Conservation (phyloP, 176 grass and related monocot species). For the Oryza australiensis region DNA sequence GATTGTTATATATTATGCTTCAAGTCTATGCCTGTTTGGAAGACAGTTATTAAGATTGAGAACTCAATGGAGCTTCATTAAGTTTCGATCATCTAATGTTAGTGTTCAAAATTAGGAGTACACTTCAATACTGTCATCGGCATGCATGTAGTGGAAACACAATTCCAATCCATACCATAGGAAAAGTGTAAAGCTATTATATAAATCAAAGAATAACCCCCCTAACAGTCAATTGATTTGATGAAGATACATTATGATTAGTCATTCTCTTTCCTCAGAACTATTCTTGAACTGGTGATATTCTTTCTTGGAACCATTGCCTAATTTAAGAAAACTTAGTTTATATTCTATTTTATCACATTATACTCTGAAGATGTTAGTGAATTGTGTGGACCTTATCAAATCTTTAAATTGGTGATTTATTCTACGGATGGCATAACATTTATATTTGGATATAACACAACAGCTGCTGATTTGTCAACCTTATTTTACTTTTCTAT, state of each 20-base stretch:
- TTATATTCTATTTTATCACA: not conserved
- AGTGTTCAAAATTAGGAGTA: not conserved
- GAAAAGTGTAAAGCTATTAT: not conserved
- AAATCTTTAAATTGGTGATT: not conserved
- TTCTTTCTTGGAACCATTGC: not conserved
- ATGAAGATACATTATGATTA: slow-evolving; percentile 8
- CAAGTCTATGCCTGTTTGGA: not conserved
- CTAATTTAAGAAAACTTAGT: not conserved
- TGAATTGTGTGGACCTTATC: not conserved
- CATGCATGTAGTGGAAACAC: not conserved
- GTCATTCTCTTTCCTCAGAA: not conserved
- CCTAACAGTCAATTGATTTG: not conserved
- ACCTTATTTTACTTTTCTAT: slow-evolving; percentile 16
- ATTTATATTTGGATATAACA: not conserved
- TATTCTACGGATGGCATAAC: not conserved
- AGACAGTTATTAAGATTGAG: not conserved
- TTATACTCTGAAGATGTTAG: not conserved
- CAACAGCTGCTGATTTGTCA: not conserved
- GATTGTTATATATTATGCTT: not conserved
- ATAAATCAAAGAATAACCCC: not conserved
- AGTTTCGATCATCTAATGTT: not conserved
- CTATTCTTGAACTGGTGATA: not conserved
- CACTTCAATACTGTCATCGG: not conserved
- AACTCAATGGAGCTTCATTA: not conserved
- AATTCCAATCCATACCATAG: not conserved